These are phyloP conservation scores for Psilocybe cyanescens DNA, from an alignment of 768 basidiomycete genomes.

Conservation along the genomic window DNA sequence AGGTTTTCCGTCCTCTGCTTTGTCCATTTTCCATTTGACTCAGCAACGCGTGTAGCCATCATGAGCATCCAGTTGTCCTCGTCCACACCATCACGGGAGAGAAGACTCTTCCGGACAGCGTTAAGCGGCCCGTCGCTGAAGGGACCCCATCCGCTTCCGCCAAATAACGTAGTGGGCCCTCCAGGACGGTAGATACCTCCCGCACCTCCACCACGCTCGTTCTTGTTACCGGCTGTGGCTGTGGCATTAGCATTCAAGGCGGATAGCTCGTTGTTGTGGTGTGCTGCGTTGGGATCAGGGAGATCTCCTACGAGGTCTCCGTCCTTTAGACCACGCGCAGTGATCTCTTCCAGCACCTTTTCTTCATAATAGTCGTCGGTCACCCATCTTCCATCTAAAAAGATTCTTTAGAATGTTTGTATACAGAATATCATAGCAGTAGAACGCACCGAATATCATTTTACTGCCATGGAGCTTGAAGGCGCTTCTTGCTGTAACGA, in stretches of 20 bases:
- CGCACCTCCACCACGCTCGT: conserved; percentile 49
- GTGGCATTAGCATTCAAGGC: conserved; percentile 40
- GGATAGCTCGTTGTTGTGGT: conserved; percentile 48
- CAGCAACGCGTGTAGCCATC: conserved; percentile 66
- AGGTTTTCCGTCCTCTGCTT: conserved; percentile 59
- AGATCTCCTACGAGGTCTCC: conserved; percentile 86
- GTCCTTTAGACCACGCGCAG: conserved; percentile 80
- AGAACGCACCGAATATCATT: conserved; percentile 75
- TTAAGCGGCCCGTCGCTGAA: conserved; percentile 88
- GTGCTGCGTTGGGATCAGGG: conserved; percentile 67
- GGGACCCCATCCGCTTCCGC: conserved; percentile 80
- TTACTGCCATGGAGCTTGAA: conserved; percentile 95
- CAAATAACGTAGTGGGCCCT: conserved; percentile 93
- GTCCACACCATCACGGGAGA: conserved; percentile 79
- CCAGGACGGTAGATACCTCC: conserved; percentile 88
- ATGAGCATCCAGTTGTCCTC: conserved; percentile 94
- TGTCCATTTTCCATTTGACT: conserved; percentile 67
- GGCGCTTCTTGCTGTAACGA: conserved; percentile 90
- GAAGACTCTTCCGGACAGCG: conserved; percentile 78
- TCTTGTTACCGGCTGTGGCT: conserved; percentile 36
- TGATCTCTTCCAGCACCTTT: conserved; percentile 74
- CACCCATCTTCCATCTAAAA: conserved; percentile 87
- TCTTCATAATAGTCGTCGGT: conserved; percentile 97
- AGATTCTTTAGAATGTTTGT: not conserved
- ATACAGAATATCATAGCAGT: not conserved